Base-by-base conservation (phyloP, 2,329 filamentous ascomycete genomes). In the Hypoxylon sp. region DNA sequence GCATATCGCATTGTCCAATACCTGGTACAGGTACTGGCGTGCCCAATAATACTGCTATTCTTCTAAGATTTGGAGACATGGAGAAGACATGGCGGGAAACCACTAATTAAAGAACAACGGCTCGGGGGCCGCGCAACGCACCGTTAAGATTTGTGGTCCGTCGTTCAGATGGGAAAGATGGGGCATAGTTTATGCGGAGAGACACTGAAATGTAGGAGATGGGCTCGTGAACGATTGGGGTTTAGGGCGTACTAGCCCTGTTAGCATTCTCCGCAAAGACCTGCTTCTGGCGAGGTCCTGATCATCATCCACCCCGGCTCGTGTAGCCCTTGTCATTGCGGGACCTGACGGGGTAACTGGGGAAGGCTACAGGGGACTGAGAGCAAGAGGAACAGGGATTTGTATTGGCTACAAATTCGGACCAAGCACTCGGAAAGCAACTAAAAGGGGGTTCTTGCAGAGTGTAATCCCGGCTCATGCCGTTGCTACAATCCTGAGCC, bases 151-250 rank as follows among this genome's bases (percentile, higher is more conserved):
- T 69, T 70, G 68, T 69, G 71, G 69, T 70, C 47, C 68, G 45
- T 55, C 58, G 63, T 63, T 63, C 63, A 62, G 55, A 67, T 57
- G 50, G 41, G 58, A 63, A 62, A 61, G 56, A 69, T 68, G 68
- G 68, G 48, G 50, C 61, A 54, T 21, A 56, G 46, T 32, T 63
- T 63, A 67, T 73, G 72, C 66, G 62, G 70, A 71, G 70, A 72
- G 63, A 52, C 30, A 39, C 46, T 68, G 63, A 57, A 55, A 57
- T 58, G 37, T 51, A 46, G 54, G 48, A 63, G 69, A 71, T 70
- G 68, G 71, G 65, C 71, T 70, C 65, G 72, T 70, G 69, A 71
- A 62, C 60, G 59, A 51, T 68, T 68, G 66, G 71, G 71, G 69
- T 71, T 55, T 69, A 66, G 63, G 48, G 46, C 62, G 39, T 54